phyloP scores from a whole-genome alignment of 176 grass and related monocot species.

The Ananas comosus region DNA sequence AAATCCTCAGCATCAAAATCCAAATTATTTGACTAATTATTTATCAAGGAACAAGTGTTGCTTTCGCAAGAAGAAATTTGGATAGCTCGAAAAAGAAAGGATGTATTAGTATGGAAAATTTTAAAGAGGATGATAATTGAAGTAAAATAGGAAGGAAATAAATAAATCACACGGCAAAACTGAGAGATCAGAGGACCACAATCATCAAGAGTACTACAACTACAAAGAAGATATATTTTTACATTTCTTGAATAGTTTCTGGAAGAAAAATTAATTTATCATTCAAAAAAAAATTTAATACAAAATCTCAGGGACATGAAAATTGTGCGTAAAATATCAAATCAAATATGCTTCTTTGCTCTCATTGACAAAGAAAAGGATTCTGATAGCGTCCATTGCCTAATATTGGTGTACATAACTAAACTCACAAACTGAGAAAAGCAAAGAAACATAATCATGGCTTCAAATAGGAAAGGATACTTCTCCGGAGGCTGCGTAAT shows the following conservation, averaged over 20 bases:
- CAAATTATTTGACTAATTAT: too few relatives aligned
- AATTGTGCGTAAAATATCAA: conserved; percentile 16
- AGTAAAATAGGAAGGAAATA: too few relatives aligned
- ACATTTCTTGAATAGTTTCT: not conserved
- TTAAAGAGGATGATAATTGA: too few relatives aligned
- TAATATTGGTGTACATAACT: conserved; percentile 63
- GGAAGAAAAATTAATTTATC: conserved; percentile 19
- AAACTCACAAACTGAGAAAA: conserved; percentile 81
- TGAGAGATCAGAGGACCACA: too few relatives aligned
- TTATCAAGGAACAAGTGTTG: too few relatives aligned
- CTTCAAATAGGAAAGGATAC: conserved; percentile 81
- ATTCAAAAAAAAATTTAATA: conserved; percentile 13
- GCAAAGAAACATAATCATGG: conserved; percentile 70
- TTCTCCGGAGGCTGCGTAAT: conserved; percentile 59
- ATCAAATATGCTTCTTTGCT: conserved; percentile 64
- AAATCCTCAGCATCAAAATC: not conserved
- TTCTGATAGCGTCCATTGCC: conserved; percentile 62
- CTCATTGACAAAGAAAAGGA: conserved; percentile 34
- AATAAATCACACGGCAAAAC: too few relatives aligned
- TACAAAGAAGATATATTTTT: too few relatives aligned
- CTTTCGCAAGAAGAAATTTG: too few relatives aligned
- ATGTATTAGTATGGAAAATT: too few relatives aligned
- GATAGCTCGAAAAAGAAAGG: too few relatives aligned
- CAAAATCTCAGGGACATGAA: conserved; percentile 23
- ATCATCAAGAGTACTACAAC: too few relatives aligned